Percentiles rank a stretch among this genome's conserved stretches.
Conservation (phyloP, 2,329 filamentous ascomycete species). For the Curvularia hawaiiensis region DNA sequence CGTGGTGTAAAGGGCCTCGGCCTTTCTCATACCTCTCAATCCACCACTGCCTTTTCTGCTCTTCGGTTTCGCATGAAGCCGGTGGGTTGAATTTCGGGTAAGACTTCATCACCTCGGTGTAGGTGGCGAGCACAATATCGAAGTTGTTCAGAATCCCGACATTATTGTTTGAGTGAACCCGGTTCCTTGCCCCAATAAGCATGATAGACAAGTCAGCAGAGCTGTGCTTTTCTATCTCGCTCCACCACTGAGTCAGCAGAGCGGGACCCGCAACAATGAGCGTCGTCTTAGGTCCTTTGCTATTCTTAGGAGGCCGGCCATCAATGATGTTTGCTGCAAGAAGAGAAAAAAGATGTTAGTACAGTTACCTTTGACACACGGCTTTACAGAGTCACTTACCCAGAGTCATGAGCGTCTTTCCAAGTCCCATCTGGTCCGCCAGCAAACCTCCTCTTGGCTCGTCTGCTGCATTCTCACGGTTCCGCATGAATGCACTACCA, state of each 20-base stretch:
- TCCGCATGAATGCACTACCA: constrained; percentile 60
- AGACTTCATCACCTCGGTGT: constrained; percentile 48
- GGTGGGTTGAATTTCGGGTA: constrained; percentile 52
- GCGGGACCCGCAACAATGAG: constrained; percentile 51
- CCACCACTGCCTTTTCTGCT: constrained; percentile 51
- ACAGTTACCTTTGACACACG: background rate
- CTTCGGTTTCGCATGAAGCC: constrained; percentile 41
- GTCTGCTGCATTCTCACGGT: constrained; percentile 50
- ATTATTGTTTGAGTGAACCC: constrained; percentile 28
- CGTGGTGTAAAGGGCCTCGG: constrained; percentile 42
- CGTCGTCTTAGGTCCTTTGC: constrained; percentile 39
- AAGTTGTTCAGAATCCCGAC: constrained; percentile 21
- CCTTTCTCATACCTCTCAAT: constrained; percentile 32
- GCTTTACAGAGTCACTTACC: constrained; percentile 17
- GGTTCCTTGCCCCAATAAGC: constrained; percentile 31
- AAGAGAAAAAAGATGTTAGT: constrained; percentile 10
- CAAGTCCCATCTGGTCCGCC: constrained; percentile 51
- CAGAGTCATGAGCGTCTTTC: constrained; percentile 49
- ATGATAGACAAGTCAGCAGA: constrained; percentile 27
- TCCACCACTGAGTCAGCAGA: constrained; percentile 50
- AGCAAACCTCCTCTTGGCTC: constrained; percentile 51
- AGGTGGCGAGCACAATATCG: constrained; percentile 51
- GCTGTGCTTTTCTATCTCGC: constrained; percentile 41
- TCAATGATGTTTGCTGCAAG: constrained; percentile 52
- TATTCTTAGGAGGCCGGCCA: constrained; percentile 28